Conservation (phyloP, 2,329 filamentous ascomycete genomes). For the Aureobasidium zeae region DNA sequence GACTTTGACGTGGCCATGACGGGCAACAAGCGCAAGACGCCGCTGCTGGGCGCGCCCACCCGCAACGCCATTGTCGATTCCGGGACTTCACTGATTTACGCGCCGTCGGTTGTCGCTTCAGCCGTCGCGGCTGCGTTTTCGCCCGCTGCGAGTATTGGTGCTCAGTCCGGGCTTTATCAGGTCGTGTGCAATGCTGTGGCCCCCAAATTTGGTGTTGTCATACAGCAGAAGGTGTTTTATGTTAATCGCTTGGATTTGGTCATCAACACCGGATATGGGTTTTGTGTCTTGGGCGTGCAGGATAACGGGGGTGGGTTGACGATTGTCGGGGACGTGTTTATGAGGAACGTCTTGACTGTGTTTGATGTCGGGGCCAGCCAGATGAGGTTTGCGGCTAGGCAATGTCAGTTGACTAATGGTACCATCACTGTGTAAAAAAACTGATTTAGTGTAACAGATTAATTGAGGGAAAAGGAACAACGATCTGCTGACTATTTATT, state of each 20-base stretch:
- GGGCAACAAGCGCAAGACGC: conserved; percentile 13
- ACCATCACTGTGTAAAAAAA: neutral
- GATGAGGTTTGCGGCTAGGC: conserved; percentile 38
- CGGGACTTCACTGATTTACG: conserved; percentile 35
- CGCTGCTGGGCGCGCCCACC: conserved; percentile 6
- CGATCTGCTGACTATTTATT: too few relatives aligned
- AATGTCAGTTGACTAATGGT: conserved; percentile 18
- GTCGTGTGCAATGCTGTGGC: conserved; percentile 36
- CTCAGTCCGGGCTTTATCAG: conserved; percentile 26
- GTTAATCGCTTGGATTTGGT: conserved; percentile 26
- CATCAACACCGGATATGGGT: conserved; percentile 18
- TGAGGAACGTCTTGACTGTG: conserved; percentile 43
- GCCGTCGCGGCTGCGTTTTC: conserved; percentile 34
- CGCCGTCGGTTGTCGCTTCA: conserved; percentile 31
- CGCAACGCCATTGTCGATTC: conserved; percentile 36
- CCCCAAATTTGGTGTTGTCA: conserved; percentile 34
- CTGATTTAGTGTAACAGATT: neutral
- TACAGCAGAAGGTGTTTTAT: conserved; percentile 30
- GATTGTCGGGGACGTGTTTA: conserved; percentile 40
- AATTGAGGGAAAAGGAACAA: too few relatives aligned
- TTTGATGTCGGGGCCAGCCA: conserved; percentile 41
- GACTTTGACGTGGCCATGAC: conserved; percentile 23
- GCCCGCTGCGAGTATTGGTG: conserved; percentile 33
- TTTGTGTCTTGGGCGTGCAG: conserved; percentile 29
- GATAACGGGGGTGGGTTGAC: conserved; percentile 26